Percentiles rank a stretch among this genome's conserved stretches.
Evolutionary conservation across 179 eudicot genomes (phyloP).

Genomic region (Patellifolia procumbens): DNA sequence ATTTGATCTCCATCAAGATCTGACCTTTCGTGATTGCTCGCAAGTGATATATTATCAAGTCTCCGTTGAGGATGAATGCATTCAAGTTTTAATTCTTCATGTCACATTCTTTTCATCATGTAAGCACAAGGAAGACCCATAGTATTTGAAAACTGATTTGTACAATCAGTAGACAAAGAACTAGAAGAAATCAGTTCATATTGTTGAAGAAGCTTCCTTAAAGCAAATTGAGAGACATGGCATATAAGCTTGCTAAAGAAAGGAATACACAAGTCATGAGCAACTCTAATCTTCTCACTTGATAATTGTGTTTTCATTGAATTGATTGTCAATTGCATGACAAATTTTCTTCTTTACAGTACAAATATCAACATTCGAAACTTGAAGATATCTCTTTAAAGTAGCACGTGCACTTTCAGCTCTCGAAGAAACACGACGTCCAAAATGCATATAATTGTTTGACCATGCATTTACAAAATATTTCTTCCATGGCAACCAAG

Average conservation of each 20-base stretch:
- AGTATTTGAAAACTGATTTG: neutral
- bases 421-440: neutral
- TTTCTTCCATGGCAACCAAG: neutral
- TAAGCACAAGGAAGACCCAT: neutral
- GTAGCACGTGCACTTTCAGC: conserved; percentile 3
- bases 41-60: neutral
- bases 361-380: neutral
- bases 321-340: neutral
- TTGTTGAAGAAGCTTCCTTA: neutral
- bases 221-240: neutral
- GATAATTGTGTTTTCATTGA: neutral
- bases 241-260: neutral
- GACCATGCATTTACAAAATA: neutral
- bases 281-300: neutral
- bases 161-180: neutral
- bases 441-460: neutral
- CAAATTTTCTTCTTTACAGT: neutral
- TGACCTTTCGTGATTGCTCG: neutral
- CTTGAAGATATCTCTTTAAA: neutral
- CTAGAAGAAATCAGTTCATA: neutral
- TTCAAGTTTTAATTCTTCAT: neutral
- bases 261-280: conserved; percentile 1
- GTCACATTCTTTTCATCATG: neutral
- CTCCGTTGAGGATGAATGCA: neutral
- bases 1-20: neutral